Evolutionary conservation across 2,329 filamentous ascomycete genomes (phyloP).

Genomic region (Graphilbum ipis-grandicollis): DNA sequence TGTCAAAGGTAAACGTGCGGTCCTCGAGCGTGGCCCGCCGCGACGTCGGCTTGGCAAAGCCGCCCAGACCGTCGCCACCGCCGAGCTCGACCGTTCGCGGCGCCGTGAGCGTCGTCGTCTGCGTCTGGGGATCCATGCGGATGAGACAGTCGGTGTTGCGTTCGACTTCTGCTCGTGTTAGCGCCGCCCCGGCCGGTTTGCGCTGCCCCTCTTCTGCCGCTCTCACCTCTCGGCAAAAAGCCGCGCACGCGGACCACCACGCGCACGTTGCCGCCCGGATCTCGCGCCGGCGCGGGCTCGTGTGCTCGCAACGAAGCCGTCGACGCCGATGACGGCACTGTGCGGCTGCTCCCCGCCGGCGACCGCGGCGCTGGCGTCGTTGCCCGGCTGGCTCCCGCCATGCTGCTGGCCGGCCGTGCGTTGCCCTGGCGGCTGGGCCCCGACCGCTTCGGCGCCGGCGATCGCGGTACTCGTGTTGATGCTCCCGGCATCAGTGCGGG

Average conservation of each 20-base stretch:
- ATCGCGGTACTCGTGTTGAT: constrained; percentile 15
- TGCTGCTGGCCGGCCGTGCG: background rate
- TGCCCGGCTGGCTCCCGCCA: background rate
- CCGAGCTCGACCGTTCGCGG: constrained; percentile 37
- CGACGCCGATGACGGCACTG: constrained; percentile 50
- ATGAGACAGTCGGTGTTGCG: constrained; percentile 72
- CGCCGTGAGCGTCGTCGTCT: constrained; percentile 65
- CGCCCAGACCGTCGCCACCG: constrained; percentile 2
- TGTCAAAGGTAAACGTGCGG: constrained; percentile 71
- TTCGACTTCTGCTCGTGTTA: constrained; percentile 49
- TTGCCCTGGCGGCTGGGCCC: background rate
- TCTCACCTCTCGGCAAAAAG: constrained; percentile 59
- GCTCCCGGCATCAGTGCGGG: constrained; percentile 26
- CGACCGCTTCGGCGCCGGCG: constrained; percentile 2
- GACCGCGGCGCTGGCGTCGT: constrained; percentile 1
- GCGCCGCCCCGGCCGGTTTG: background rate
- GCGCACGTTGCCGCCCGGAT: constrained; percentile 58
- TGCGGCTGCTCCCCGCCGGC: constrained; percentile 7
- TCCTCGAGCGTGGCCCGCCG: constrained; percentile 9
- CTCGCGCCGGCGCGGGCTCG: constrained; percentile 44
- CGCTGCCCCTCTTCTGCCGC: background rate
- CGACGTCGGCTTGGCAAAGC: constrained; percentile 13
- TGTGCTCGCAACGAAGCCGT: constrained; percentile 62
- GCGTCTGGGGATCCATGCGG: constrained; percentile 73
- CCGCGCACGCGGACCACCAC: constrained; percentile 69